Conservation (phyloP, 2,329 filamentous ascomycete species). For the Cryphonectria naterciae region DNA sequence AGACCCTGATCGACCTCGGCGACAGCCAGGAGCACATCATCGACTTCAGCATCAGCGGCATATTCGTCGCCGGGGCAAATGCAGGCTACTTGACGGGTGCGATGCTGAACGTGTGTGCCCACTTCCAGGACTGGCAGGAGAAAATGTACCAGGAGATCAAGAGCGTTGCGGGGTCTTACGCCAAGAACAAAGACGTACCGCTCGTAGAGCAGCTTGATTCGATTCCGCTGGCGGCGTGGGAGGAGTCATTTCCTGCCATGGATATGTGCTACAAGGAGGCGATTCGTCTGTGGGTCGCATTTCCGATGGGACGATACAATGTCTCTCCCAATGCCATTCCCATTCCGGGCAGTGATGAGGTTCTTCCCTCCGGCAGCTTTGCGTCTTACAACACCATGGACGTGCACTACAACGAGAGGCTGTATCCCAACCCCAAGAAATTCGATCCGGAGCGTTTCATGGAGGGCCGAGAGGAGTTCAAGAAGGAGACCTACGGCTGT, state of each 20-base stretch:
- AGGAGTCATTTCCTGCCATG: conserved; percentile 27
- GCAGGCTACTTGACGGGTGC: not conserved
- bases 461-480: conserved; percentile 22
- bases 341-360: conserved; percentile 26
- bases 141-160: not conserved
- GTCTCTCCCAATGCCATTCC: not conserved
- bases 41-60: conserved; percentile 1
- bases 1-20: conserved; percentile 2
- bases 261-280: conserved; percentile 30
- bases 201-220: conserved; percentile 27
- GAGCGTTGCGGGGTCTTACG: not conserved
- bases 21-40: not conserved
- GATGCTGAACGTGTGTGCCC: conserved; percentile 1
- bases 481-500: conserved; percentile 19
- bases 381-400: conserved; percentile 34
- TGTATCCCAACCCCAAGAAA: conserved; percentile 32
- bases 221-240: conserved; percentile 28
- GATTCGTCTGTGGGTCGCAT: conserved; percentile 30
- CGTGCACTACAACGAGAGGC: conserved; percentile 31
- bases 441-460: conserved; percentile 31
- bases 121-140: conserved; percentile 4
- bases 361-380: conserved; percentile 33
- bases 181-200: conserved; percentile 10
- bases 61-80: conserved; percentile 1
- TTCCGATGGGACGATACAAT: conserved; percentile 13